Evolutionary conservation across 805 yeast species (phyloP).

Genomic region (Yarrowia keelungensis): DNA sequence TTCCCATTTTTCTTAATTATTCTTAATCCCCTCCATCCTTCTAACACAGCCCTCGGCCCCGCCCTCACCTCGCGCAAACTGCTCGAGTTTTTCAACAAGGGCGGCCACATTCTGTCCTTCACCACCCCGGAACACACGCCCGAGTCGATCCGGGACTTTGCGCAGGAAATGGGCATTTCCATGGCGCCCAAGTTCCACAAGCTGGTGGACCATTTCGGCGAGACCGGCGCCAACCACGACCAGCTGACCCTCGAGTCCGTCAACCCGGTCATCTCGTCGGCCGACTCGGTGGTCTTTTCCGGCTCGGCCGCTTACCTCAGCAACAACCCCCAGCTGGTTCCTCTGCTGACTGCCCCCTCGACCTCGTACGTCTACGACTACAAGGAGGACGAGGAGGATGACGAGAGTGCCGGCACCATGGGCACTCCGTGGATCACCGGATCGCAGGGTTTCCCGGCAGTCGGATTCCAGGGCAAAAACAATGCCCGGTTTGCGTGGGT

Average conservation of each 20-base stretch:
- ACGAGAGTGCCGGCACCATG: slow-evolving; percentile 41
- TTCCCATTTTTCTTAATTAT: no score
- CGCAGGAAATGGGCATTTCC: slow-evolving; percentile 80
- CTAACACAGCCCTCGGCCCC: slow-evolving; percentile 48
- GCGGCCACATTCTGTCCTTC: slow-evolving; percentile 78
- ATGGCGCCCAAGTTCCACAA: slow-evolving; percentile 79
- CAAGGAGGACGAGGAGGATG: slow-evolving; percentile 56
- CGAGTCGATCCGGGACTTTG: slow-evolving; percentile 68
- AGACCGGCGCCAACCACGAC: slow-evolving; percentile 46
- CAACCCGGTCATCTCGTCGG: slow-evolving; percentile 38
- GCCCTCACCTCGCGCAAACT: slow-evolving; percentile 57
- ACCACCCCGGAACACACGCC: slow-evolving; percentile 60
- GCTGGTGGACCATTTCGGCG: slow-evolving; percentile 69
- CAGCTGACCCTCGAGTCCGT: slow-evolving; percentile 43
- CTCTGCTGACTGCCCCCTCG: slow-evolving; percentile 69
- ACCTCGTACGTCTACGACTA: slow-evolving; percentile 65
- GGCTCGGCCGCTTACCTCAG: slow-evolving; percentile 76
- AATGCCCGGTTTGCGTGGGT: slow-evolving; percentile 83
- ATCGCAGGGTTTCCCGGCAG: slow-evolving; percentile 75
- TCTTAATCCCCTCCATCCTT: slow-evolving; percentile 45
- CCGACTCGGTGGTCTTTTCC: slow-evolving; percentile 45
- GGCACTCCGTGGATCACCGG: slow-evolving; percentile 75
- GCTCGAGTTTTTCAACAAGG: slow-evolving; percentile 64
- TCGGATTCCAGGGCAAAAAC: slow-evolving; percentile 77
- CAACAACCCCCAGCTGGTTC: slow-evolving; percentile 72